Conservation (phyloP, 139 green algal genomes). For the Dunaliella sp. region DNA sequence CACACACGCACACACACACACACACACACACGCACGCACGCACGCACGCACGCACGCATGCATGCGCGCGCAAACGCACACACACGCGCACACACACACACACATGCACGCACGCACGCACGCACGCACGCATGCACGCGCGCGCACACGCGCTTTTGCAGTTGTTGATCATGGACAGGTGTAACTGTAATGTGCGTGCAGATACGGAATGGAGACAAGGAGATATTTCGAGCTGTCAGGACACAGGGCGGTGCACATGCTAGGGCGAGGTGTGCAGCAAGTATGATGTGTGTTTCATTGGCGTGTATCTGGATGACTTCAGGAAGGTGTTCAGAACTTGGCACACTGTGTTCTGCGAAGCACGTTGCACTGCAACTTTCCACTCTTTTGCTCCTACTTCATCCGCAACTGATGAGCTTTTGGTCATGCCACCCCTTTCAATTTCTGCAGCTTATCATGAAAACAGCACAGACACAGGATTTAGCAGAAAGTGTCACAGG, state of each 20-base stretch:
- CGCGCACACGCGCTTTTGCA: neutral
- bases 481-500: too few species aligned
- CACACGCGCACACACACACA: neutral
- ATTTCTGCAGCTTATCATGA: too few species aligned
- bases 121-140: neutral
- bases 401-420: too few species aligned
- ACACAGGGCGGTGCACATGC: slow-evolving; percentile 49
- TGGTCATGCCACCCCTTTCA: too few species aligned
- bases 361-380: neutral
- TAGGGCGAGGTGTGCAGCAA: slow-evolving; percentile 38
- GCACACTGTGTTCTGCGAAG: neutral
- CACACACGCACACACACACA: neutral
- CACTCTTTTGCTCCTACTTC: too few species aligned
- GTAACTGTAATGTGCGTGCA: slow-evolving; percentile 31
- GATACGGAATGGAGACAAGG: slow-evolving; percentile 82
- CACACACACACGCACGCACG: neutral
- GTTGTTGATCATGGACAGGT: neutral
- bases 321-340: too few species aligned
- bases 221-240: slow-evolving; percentile 88
- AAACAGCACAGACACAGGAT: too few species aligned
- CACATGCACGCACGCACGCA: neutral
- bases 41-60: neutral
- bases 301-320: too few species aligned
- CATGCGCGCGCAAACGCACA: neutral
- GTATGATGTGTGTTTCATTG: too few species aligned